Base-by-base conservation (phyloP, 2,329 filamentous ascomycete species). In the Elsinoe batatas region DNA sequence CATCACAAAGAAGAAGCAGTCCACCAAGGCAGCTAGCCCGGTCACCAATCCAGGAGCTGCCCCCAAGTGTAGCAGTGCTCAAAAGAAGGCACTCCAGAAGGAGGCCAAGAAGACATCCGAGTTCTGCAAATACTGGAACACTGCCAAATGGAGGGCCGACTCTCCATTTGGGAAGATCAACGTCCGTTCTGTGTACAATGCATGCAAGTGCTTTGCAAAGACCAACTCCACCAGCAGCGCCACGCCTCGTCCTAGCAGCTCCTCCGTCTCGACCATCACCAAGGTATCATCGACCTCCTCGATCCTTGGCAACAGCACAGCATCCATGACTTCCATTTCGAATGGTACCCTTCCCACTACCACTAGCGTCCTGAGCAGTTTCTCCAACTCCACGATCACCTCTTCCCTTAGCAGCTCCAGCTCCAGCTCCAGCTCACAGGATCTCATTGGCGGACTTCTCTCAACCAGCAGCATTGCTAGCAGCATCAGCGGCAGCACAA, bases 131-230 rank as follows among this genome's bases (percentile, higher is more conserved):
- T 35, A 37, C 32, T 51, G 47, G 47, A 51, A 6, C n/a, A n/a
- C 32, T 5, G 26, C 18, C 7, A 36, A 51, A 26, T 51, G 47
- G 47, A 36, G 47, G 12, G n/a, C 33, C n/a, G 20, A 15, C 33
- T 22, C 32, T 26, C 47, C 47, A 3, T 51, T 37, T 13, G 47
- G 7, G 13, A 35, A 38, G 17, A 36, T 22, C 47, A 51, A 36
- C 26, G 33, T 51, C 35, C 17, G 18, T 12, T 12, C 26, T 4
- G 32, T 51, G n/a, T 51, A 51, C 47, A 51, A 51, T 38, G 47
- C 47, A 13, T 51, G 47, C 47, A 35, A 51, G 15, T 51, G 47
- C 44, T 33, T 35, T n/a, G 40, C 40, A 44, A 44, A 44, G 40
- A 26, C 17, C 5, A 12, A 11, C 20, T 44, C 40, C n/a, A 12